Conservation (phyloP, 2,329 filamentous ascomycete genomes). For the Colletotrichum aenigma region DNA sequence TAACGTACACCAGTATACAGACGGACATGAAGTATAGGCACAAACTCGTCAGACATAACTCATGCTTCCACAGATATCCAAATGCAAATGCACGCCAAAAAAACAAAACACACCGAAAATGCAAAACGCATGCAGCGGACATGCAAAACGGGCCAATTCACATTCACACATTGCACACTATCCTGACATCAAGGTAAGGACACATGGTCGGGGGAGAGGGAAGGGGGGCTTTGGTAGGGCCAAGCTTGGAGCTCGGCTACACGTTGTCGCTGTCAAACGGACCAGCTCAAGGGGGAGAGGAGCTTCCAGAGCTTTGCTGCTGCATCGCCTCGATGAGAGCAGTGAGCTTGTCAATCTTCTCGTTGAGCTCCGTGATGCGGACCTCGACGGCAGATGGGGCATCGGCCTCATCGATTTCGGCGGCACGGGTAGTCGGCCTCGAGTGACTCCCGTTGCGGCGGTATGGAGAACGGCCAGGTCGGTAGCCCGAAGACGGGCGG, state of each 20-base stretch:
- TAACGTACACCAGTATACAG: not conserved
- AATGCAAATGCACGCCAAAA: not conserved
- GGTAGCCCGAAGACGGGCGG: slow-evolving; percentile 26
- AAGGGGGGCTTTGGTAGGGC: not conserved
- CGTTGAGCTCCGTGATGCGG: slow-evolving; percentile 57
- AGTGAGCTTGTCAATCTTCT: slow-evolving; percentile 64
- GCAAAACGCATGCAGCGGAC: not conserved
- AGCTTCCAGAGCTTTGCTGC: slow-evolving; percentile 23
- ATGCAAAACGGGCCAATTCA: not conserved
- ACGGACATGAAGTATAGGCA: not conserved
- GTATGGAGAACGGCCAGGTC: slow-evolving; percentile 25
- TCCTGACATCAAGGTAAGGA: not conserved
- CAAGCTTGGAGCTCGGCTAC: not conserved
- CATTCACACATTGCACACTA: not conserved
- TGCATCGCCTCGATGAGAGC: slow-evolving; percentile 56
- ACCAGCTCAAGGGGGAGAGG: not conserved
- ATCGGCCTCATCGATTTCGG: slow-evolving; percentile 36
- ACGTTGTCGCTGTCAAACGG: not conserved
- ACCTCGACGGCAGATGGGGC: slow-evolving; percentile 49
- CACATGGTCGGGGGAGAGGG: not conserved
- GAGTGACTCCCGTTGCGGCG: slow-evolving; percentile 13
- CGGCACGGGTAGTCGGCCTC: slow-evolving; percentile 18
- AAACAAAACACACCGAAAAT: not conserved
- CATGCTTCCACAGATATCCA: not conserved
- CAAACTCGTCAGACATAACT: not conserved